Evolutionary conservation across 805 yeast genomes (phyloP), one percentile per base, ranked within the genome.

Genomic region (Saccharomycopsis sp.): DNA sequence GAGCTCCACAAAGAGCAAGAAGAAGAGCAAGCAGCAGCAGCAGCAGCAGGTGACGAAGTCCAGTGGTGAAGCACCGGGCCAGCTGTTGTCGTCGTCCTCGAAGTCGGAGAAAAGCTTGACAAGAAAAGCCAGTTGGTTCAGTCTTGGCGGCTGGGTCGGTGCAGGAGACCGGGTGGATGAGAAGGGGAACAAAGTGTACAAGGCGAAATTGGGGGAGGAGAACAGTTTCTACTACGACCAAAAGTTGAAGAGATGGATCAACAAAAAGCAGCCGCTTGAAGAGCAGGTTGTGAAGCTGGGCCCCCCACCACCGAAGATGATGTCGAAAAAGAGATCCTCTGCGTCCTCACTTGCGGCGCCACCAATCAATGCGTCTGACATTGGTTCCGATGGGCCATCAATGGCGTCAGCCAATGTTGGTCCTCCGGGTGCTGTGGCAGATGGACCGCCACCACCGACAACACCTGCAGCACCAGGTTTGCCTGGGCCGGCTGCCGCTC

Each of bases 191-290:
- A 84, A 83, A 54, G 82, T 87, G 0, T 70, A 78, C 47, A 73
- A 75, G 48, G 97, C 96, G 27, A 86, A 92, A 50, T 62, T 92
- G 39, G 98, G 97, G 9, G 84, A 81, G 43, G 71, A 76, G 45
- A 80, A 69, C 54, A 65, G 73, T 13, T 80, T 92, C 55, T 71
- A 74, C 53, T 92, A 76, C 57, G 95, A 88, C 61, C 89, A 84
- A 52, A 75, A 81, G 45, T 69, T 81, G 54, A 78, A 80, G 56
- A 72, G 95, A 53, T 92, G 96, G 96, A 75, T 92, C 39, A 79
- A 85, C 54, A 74, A 73, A 41, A 73, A 75, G 48, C 75, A 73
- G 3, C 72, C 78, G 19, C 66, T 71, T 37, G 92, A 75, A 54
- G 88, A 80, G 36, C 77, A 77, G 52, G 60, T 68, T 38, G 65